These are phyloP conservation scores for Aspergillus thermomutatus DNA, from an alignment of 2,329 filamentous ascomycete species.

Conservation along the genomic window DNA sequence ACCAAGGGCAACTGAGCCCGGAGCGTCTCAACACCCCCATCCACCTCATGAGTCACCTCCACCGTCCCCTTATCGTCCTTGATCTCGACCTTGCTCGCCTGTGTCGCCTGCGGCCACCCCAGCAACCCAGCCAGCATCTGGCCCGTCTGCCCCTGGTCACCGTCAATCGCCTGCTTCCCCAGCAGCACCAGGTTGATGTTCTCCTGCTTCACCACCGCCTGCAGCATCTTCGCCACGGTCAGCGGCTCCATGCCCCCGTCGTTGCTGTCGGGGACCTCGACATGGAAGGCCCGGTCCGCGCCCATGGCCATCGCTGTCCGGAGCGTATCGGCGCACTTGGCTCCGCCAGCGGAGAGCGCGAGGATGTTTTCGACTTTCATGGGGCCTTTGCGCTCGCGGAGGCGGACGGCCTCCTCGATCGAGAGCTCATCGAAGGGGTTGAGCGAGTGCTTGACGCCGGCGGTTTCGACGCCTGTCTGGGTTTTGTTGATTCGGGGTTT, in stretches of 20 bases:
- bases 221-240: constrained; percentile 85
- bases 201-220: constrained; percentile 75
- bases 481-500: constrained; percentile 69
- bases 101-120: constrained; percentile 91
- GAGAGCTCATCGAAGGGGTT: constrained; percentile 99
- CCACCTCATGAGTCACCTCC: constrained; percentile 84
- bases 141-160: constrained; percentile 91
- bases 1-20: constrained; percentile 83
- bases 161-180: constrained; percentile 98
- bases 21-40: constrained; percentile 90
- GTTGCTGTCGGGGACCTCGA: constrained; percentile 72
- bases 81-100: constrained; percentile 81
- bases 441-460: constrained; percentile 94
- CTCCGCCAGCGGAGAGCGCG: constrained; percentile 79
- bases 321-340: constrained; percentile 83
- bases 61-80: constrained; percentile 64
- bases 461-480: constrained; percentile 83
- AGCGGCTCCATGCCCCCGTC: constrained; percentile 73
- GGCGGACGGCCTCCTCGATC: constrained; percentile 90
- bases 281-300: constrained; percentile 85
- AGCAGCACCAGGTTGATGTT: constrained; percentile 88
- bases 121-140: constrained; percentile 95
- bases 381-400: constrained; percentile 81
- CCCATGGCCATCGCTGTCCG: constrained; percentile 99
- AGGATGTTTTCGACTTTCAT: constrained; percentile 86